Evolutionary conservation across 2,329 filamentous ascomycete genomes (phyloP), one percentile per base, ranked within the genome.

Genomic region (Acrodontium crateriforme): DNA sequence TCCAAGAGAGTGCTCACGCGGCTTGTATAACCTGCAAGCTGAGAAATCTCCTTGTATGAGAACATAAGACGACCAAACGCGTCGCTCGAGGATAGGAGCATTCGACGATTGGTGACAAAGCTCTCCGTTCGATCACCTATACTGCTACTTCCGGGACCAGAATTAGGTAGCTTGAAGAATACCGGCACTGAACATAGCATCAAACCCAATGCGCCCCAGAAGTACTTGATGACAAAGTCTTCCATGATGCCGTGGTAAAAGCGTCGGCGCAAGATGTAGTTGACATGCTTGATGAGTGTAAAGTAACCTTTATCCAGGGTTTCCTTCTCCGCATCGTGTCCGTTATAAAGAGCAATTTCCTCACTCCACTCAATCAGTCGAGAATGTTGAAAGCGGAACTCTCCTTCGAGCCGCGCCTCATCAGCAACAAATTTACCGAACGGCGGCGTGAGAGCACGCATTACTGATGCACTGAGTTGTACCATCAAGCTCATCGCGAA

Each of bases 181-280:
- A 95, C 87, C 0, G 89, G 89, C 1, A 93, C 75, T 54, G 83
- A 91, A 63, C 89, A 98, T 7, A 98, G 73, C 38, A 93, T 56
- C 39, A 98, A 67, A 2, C 89, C 89, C 23, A 98, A 56, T 2
- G 89, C 87, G 21, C 89, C 89, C 89, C 89, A 98, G 58, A 95
- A 89, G 53, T 98, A 98, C 56, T 98, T 98, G 57, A 98, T 93
- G 32, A 95, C 83, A 55, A 94, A 98, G 54, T 98, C 89, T 53
- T 98, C 89, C 87, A 95, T 94, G 47, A 98, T 78, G n/a, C 85
- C 87, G 53, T 98, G 87, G 54, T 95, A 95, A 53, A 98, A 80
- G 26, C 89, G 73, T 37, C 82, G 69, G 20, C 85, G 71, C 36
- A 98, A 60, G 40, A 95, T 94, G 48, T 92, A 77, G 55, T 98